A percentile compares a stretch with the other conserved stretches of the same genome.
Conservation (phyloP, 176 grass and related monocot genomes). For the Triticum urartu region DNA sequence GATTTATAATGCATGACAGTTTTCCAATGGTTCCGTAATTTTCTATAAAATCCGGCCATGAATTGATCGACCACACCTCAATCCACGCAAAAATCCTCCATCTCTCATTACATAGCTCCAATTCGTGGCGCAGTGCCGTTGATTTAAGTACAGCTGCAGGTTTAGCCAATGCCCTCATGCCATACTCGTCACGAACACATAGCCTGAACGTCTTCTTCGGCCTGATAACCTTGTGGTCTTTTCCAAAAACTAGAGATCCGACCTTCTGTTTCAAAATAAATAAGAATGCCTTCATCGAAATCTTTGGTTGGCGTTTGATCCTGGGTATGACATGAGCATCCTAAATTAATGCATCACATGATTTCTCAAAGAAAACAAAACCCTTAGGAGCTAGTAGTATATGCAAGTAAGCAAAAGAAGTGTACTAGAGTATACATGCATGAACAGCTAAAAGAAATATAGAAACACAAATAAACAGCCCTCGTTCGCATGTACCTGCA, state of each 20-base stretch:
- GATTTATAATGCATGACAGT: neutral
- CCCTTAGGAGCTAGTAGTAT: no score
- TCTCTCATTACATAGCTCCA: neutral
- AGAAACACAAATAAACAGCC: neutral
- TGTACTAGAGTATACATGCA: no score
- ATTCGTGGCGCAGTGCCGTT: neutral
- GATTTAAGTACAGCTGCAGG: neutral
- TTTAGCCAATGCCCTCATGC: neutral
- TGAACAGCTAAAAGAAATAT: no score
- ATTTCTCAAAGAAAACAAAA: no score
- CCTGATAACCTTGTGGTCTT: no score
- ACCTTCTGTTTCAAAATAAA: neutral
- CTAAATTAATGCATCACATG: neutral
- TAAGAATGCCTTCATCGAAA: neutral
- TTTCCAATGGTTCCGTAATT: neutral
- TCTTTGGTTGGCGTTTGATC: neutral
- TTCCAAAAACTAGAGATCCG: no score
- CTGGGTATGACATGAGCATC: neutral
- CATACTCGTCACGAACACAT: neutral
- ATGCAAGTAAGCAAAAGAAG: no score
- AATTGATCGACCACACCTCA: neutral
- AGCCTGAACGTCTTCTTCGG: neutral
- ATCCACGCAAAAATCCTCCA: neutral
- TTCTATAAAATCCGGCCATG: neutral
- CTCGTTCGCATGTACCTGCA: neutral